phyloP scores from a whole-genome alignment of 2,329 filamentous ascomycete genomes.

The Penicillium vulpinum region DNA sequence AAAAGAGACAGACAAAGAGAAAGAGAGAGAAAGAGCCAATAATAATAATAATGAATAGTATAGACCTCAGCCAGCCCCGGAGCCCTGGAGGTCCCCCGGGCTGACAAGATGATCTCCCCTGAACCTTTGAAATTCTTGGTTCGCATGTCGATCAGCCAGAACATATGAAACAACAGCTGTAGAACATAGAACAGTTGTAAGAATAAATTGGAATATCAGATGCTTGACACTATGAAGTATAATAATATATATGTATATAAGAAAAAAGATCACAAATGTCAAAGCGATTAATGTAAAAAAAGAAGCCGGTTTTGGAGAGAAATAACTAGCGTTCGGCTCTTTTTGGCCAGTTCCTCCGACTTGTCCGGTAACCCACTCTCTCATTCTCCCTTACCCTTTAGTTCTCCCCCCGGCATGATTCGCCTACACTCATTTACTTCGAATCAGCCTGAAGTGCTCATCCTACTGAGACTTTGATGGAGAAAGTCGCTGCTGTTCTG shows the following conservation, averaged over 20 bases:
- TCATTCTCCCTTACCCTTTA: constrained; percentile 21
- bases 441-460: constrained; percentile 12
- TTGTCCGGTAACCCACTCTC: constrained; percentile 22
- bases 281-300: constrained; percentile 2
- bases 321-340: constrained; percentile 21
- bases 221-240: neutral
- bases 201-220: neutral
- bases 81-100: neutral
- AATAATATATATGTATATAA: neutral
- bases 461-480: constrained; percentile 14
- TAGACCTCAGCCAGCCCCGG: neutral
- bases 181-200: neutral
- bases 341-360: constrained; percentile 21
- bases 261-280: neutral
- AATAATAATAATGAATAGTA: neutral
- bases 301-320: constrained; percentile 12
- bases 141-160: constrained; percentile 12
- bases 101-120: constrained; percentile 7
- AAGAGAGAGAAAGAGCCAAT: neutral
- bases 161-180: neutral
- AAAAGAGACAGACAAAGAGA: neutral
- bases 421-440: constrained; percentile 1
- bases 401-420: constrained; percentile 14
- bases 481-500: constrained; percentile 5
- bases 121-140: constrained; percentile 5